Evolutionary conservation across 495 filamentous ascomycete genomes (phyloP).

Genomic region (Penicillium cinerascens): DNA sequence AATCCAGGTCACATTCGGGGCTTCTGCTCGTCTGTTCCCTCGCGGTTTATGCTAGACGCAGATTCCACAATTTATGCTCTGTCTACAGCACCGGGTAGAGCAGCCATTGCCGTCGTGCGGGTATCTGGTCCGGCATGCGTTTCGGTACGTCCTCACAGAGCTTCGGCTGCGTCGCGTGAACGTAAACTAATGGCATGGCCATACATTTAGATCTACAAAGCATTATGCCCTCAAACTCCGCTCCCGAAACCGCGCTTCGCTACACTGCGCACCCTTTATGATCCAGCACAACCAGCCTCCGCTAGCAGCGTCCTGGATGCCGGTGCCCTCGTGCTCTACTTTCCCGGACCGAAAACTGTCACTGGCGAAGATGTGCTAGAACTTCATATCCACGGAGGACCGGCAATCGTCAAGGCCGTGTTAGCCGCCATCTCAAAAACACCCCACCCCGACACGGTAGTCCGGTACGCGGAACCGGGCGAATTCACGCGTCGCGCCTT

Average conservation of each 20-base stretch:
- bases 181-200: conserved; percentile 5
- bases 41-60: conserved; percentile 25
- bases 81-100: conserved; percentile 80
- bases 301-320: conserved; percentile 66
- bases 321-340: conserved; percentile 79
- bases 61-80: conserved; percentile 83
- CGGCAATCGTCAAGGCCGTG: conserved; percentile 81
- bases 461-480: conserved; percentile 90
- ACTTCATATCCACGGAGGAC: conserved; percentile 89
- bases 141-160: conserved; percentile 46
- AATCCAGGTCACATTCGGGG: conserved; percentile 6
- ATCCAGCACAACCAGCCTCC: conserved; percentile 48
- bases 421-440: conserved; percentile 67
- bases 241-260: conserved; percentile 73
- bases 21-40: conserved; percentile 23
- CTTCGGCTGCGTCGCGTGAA: conserved; percentile 4
- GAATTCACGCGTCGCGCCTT: conserved; percentile 96
- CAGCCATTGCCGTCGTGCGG: conserved; percentile 88
- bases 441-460: conserved; percentile 23
- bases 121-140: conserved; percentile 77
- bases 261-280: conserved; percentile 69
- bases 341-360: conserved; percentile 76
- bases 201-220: conserved; percentile 62
- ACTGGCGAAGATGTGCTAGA: conserved; percentile 94
- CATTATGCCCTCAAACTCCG: conserved; percentile 63